Evolutionary conservation across 2,329 filamentous ascomycete genomes (phyloP).

Genomic region (Monosporascus ibericus): DNA sequence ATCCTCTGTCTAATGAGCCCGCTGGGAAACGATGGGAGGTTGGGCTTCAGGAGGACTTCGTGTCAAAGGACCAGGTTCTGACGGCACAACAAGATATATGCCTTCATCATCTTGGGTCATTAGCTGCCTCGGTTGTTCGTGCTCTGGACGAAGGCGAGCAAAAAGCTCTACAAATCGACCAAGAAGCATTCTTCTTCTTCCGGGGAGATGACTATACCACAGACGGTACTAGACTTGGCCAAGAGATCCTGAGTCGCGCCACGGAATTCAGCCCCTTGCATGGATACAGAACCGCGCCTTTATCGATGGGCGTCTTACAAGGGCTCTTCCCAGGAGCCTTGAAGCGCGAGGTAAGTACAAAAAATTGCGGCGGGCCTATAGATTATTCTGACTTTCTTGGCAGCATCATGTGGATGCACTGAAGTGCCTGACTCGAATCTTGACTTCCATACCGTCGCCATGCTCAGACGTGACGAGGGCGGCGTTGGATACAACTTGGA

Average conservation of each 20-base stretch:
- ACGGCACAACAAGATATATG: conserved; percentile 16
- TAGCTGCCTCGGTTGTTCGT: conserved; percentile 21
- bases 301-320: conserved; percentile 24
- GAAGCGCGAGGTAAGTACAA: conserved; percentile 13
- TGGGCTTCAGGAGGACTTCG: conserved; percentile 13
- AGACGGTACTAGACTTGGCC: neutral
- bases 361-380: neutral
- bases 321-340: conserved; percentile 22
- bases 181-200: conserved; percentile 20
- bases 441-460: conserved; percentile 5
- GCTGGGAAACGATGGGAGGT: conserved; percentile 1
- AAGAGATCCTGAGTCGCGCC: neutral
- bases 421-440: conserved; percentile 8
- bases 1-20: neutral
- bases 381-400: neutral
- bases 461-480: conserved; percentile 16
- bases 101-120: conserved; percentile 19
- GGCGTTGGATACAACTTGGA: conserved; percentile 19
- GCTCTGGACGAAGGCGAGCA: conserved; percentile 20
- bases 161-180: conserved; percentile 14
- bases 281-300: conserved; percentile 20
- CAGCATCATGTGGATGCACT: conserved; percentile 15
- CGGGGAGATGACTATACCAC: conserved; percentile 1
- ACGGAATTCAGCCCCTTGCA: conserved; percentile 12
- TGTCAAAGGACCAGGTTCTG: neutral